These are phyloP conservation scores for Ocimum tenuiflorum DNA, from an alignment of 257 asterid genomes.

Conservation along the genomic window DNA sequence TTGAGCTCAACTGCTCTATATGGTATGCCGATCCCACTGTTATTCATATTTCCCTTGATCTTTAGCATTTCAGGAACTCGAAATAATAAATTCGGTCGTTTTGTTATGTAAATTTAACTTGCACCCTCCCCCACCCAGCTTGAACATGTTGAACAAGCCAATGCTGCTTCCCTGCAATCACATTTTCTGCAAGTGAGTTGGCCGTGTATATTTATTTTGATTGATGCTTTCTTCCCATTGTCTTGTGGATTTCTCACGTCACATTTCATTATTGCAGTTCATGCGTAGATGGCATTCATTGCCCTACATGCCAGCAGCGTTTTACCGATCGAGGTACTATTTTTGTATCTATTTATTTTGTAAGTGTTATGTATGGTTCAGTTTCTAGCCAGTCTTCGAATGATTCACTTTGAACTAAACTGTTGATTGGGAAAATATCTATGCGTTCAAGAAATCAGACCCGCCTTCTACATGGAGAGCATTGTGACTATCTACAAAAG, in stretches of 20 bases:
- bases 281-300: slow-evolving; percentile 47
- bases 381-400: background rate
- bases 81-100: background rate
- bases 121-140: slow-evolving; percentile 34
- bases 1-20: slow-evolving; percentile 83
- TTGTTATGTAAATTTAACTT: background rate
- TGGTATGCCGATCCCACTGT: slow-evolving; percentile 36
- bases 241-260: background rate
- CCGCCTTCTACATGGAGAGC: slow-evolving; percentile 63
- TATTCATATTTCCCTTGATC: too few species aligned
- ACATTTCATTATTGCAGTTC: slow-evolving; percentile 30
- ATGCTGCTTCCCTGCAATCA: slow-evolving; percentile 82
- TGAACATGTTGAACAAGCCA: slow-evolving; percentile 63
- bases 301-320: slow-evolving; percentile 58
- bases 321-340: slow-evolving; percentile 42
- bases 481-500: slow-evolving; percentile 47
- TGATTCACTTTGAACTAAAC: background rate
- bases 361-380: too few species aligned
- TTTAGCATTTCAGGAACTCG: background rate
- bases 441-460: slow-evolving; percentile 47
- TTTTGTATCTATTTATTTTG: too few species aligned
- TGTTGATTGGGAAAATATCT: background rate
- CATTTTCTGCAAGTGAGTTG: slow-evolving; percentile 73
- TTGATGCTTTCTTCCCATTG: background rate
- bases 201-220: background rate